These are phyloP conservation scores for Daldinia sp. DNA, from an alignment of 2,329 filamentous ascomycete genomes.

Conservation along the genomic window DNA sequence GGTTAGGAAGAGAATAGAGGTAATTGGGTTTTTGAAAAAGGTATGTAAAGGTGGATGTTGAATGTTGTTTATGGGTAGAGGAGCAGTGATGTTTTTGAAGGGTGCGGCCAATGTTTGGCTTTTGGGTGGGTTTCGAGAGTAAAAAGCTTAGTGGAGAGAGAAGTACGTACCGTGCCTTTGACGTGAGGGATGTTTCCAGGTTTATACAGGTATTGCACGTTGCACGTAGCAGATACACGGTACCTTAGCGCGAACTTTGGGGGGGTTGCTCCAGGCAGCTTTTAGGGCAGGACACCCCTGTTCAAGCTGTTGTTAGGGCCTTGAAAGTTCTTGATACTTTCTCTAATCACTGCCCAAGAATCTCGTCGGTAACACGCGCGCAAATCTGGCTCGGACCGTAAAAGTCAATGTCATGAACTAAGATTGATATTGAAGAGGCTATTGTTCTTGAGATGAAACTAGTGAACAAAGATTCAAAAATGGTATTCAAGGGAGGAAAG, in stretches of 20 bases:
- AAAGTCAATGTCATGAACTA: constrained; percentile 11
- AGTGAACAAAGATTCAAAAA: not conserved
- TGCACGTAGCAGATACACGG: constrained; percentile 33
- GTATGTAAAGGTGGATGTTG: constrained; percentile 1
- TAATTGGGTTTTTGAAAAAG: not conserved
- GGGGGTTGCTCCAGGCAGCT: not conserved
- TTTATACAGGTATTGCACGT: too few relatives aligned
- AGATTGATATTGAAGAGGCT: constrained; percentile 21
- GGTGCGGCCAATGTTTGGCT: constrained; percentile 40
- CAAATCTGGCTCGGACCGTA: constrained; percentile 15
- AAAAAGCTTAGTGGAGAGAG: constrained; percentile 20
- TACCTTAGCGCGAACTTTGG: constrained; percentile 29
- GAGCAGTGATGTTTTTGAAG: constrained; percentile 42
- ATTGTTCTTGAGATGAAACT: constrained; percentile 26
- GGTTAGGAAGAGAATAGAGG: constrained; percentile 12
- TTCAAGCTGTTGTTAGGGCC: constrained; percentile 1
- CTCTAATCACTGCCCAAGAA: constrained; percentile 3
- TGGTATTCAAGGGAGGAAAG: constrained; percentile 5
- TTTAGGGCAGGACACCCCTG: constrained; percentile 3
- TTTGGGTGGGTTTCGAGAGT: constrained; percentile 27
- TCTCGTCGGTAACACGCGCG: constrained; percentile 8
- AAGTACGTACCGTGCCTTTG: constrained; percentile 38
- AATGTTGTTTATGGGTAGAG: constrained; percentile 35
- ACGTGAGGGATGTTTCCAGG: constrained; percentile 37
- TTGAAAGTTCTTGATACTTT: not conserved